Percentiles rank a stretch among this genome's conserved stretches.
These are phyloP conservation scores for Lactarius evosmus DNA, from an alignment of 768 basidiomycete genomes.

Conservation along the genomic window DNA sequence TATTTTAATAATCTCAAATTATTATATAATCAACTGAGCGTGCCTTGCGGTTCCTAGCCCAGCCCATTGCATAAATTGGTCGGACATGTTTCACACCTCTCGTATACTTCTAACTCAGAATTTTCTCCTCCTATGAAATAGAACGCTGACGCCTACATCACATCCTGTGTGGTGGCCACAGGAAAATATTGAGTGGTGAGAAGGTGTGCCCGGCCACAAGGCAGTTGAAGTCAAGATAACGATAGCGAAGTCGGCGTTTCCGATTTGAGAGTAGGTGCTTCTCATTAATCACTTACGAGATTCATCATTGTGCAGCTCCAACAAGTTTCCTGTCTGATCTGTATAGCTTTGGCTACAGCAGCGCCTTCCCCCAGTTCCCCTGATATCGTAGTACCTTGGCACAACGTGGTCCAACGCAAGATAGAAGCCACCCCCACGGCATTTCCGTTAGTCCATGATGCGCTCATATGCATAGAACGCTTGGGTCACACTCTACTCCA, in stretches of 20 bases:
- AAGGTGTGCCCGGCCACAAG: not conserved
- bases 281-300: not conserved
- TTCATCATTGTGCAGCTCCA: not conserved
- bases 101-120: no score
- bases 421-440: not conserved
- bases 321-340: not conserved
- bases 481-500: no score
- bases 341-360: not conserved
- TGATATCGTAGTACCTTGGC: not conserved
- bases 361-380: not conserved
- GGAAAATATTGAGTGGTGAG: not conserved
- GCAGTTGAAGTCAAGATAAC: not conserved
- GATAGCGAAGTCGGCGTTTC: not conserved
- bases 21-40: no score
- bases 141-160: not conserved
- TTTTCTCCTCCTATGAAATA: no score
- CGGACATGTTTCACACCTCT: no score
- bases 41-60: no score
- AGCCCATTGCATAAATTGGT: no score
- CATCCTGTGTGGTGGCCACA: not conserved
- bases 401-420: not conserved
- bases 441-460: not conserved
- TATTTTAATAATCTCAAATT: no score
- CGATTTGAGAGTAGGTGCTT: no score
- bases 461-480: not conserved